A percentile compares a stretch with the other conserved stretches of the same genome.
Conservation (phyloP, 768 basidiomycete genomes). For the Krasilnikovozyma curviuscula region DNA sequence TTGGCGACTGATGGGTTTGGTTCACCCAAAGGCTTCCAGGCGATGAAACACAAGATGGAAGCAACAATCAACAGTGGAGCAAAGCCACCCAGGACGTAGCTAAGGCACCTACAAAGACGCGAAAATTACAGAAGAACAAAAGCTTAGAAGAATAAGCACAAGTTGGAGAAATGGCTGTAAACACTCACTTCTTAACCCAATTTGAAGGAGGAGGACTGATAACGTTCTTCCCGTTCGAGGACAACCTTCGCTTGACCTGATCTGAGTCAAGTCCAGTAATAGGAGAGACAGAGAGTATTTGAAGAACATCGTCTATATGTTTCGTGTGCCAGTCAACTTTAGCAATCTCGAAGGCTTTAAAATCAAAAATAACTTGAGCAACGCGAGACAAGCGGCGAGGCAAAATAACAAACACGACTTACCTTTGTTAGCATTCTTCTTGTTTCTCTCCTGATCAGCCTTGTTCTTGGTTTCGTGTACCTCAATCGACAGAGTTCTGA, state of each 20-base stretch:
- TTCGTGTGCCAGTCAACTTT: conserved; percentile 36
- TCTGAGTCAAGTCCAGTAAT: conserved; percentile 34
- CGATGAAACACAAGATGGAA: conserved; percentile 38
- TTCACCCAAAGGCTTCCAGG: conserved; percentile 44
- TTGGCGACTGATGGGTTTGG: conserved; percentile 38
- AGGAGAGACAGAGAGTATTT: conserved; percentile 32
- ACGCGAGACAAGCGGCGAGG: not conserved
- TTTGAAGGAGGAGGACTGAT: conserved; percentile 35
- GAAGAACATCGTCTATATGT: conserved; percentile 29
- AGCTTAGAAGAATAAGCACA: not conserved
- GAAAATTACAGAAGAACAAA: not conserved
- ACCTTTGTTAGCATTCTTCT: conserved; percentile 18
- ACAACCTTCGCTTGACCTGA: conserved; percentile 34
- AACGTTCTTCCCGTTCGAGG: conserved; percentile 34
- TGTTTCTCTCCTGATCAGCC: not conserved
- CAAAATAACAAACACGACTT: not conserved
- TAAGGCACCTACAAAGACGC: conserved; percentile 25
- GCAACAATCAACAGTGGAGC: conserved; percentile 40
- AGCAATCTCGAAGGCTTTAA: conserved; percentile 29
- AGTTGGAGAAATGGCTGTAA: not conserved
- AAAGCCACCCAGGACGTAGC: conserved; percentile 42
- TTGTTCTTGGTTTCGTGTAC: not conserved
- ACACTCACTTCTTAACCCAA: conserved; percentile 30
- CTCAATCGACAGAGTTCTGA: not conserved
- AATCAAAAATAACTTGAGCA: not conserved